A percentile compares a stretch with the other conserved stretches of the same genome.
These are phyloP conservation scores for Penstemon newberryi DNA, from an alignment of 257 asterid genomes.

Conservation along the genomic window DNA sequence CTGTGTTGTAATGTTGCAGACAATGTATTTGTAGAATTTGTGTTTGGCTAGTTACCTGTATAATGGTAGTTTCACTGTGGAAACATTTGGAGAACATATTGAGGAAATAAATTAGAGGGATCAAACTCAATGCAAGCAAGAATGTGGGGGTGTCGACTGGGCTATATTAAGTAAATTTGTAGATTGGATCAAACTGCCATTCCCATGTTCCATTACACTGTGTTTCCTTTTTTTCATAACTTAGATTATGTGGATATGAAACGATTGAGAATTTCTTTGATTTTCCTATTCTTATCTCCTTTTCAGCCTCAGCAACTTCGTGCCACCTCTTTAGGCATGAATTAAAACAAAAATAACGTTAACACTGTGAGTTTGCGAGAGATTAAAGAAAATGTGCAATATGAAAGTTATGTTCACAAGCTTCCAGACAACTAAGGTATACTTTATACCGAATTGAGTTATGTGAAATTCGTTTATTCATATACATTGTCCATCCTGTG, in stretches of 20 bases:
- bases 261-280: not conserved
- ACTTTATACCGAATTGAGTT: slow-evolving; percentile 5
- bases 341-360: not conserved
- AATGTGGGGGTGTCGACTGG: not conserved
- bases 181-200: not conserved
- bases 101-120: not conserved
- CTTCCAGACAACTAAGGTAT: not conserved
- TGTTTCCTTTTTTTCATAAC: not conserved
- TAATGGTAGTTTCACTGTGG: not conserved
- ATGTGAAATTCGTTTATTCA: not conserved
- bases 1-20: not conserved
- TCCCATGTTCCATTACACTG: not conserved
- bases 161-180: not conserved
- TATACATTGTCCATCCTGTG: not conserved
- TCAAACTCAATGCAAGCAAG: not conserved
- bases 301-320: not conserved
- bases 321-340: slow-evolving; percentile 3
- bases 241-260: not conserved
- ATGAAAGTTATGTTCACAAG: not conserved
- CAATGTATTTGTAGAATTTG: not conserved
- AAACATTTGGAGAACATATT: not conserved
- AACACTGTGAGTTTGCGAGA: not conserved
- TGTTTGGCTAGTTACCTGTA: not conserved
- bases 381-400: not conserved
- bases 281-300: not conserved